These are phyloP conservation scores for Irpex sp. DNA, from an alignment of 1,284 basidiomycete genomes.

Conservation along the genomic window DNA sequence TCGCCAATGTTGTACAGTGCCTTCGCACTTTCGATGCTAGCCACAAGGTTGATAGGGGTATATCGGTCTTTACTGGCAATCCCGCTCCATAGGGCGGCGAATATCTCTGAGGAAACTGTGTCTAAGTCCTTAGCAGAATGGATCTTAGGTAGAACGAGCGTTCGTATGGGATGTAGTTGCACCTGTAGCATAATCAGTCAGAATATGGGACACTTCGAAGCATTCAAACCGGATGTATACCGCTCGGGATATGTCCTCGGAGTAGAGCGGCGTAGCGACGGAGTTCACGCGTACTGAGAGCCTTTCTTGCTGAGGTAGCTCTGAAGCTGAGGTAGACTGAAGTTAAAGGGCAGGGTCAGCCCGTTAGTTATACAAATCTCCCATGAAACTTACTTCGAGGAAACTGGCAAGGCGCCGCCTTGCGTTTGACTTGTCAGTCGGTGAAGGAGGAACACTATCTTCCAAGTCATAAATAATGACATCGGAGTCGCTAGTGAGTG, in stretches of 20 bases:
- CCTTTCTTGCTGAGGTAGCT: slow-evolving; percentile 42
- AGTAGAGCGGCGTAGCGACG: slow-evolving; percentile 68
- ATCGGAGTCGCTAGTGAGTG: slow-evolving; percentile 60
- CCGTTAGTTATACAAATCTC: background rate
- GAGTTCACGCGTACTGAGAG: slow-evolving; percentile 79
- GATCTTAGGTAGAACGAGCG: slow-evolving; percentile 78
- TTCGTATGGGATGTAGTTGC: slow-evolving; percentile 41
- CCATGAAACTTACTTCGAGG: slow-evolving; percentile 42
- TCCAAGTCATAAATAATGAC: slow-evolving; percentile 85
- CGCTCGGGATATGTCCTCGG: slow-evolving; percentile 63
- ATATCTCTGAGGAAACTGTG: slow-evolving; percentile 50
- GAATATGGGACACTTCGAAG: background rate
- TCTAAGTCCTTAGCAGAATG: slow-evolving; percentile 66
- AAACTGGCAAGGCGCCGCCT: slow-evolving; percentile 57
- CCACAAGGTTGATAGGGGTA: slow-evolving; percentile 57
- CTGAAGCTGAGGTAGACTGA: slow-evolving; percentile 29
- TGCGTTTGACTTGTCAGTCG: slow-evolving; percentile 59
- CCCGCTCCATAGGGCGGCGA: slow-evolving; percentile 22
- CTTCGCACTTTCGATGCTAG: slow-evolving; percentile 79
- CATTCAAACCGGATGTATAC: slow-evolving; percentile 35
- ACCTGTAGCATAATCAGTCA: slow-evolving; percentile 15
- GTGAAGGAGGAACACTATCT: slow-evolving; percentile 71
- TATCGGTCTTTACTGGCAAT: slow-evolving; percentile 14
- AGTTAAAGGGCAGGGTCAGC: background rate
- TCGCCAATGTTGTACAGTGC: slow-evolving; percentile 57